Conservation (phyloP, 2,329 filamentous ascomycete species). For the Aspergillus caelatus region DNA sequence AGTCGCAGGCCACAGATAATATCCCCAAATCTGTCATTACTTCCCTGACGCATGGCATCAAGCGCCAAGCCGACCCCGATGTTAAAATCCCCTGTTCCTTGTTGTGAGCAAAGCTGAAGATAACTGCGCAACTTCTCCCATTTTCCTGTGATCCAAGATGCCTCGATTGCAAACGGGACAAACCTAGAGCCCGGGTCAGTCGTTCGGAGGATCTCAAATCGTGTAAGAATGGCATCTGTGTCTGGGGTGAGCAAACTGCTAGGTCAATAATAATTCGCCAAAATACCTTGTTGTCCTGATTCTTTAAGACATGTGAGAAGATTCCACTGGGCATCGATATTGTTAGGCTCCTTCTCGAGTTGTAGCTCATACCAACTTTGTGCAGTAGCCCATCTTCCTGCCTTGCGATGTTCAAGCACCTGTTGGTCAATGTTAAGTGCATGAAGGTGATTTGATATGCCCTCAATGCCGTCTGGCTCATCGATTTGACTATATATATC, state of each 20-base stretch:
- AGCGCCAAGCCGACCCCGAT: constrained; percentile 73
- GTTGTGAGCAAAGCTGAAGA: constrained; percentile 44
- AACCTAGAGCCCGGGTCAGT: constrained; percentile 62
- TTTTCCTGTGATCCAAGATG: constrained; percentile 84
- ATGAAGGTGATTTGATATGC: constrained; percentile 84
- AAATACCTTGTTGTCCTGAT: constrained; percentile 86
- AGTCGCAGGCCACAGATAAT: constrained; percentile 68
- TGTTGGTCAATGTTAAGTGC: constrained; percentile 92
- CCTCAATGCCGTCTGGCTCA: constrained; percentile 94
- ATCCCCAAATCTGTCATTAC: constrained; percentile 56
- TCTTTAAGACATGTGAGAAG: constrained; percentile 87
- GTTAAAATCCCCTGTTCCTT: constrained; percentile 70
- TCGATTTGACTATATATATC: constrained; percentile 97
- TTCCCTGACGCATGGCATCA: constrained; percentile 59
- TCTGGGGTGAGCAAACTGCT: neutral
- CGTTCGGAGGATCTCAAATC: constrained; percentile 73
- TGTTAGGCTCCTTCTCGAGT: constrained; percentile 75
- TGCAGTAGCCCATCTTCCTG: constrained; percentile 88
- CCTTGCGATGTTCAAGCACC: constrained; percentile 87
- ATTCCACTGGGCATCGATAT: constrained; percentile 77
- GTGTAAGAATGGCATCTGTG: constrained; percentile 79
- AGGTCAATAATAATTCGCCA: neutral
- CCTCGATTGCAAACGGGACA: constrained; percentile 84
- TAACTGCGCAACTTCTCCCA: constrained; percentile 77
- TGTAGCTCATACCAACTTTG: constrained; percentile 98